Conservation (phyloP, 2,329 filamentous ascomycete species). For the Pseudogymnoascus sp. region DNA sequence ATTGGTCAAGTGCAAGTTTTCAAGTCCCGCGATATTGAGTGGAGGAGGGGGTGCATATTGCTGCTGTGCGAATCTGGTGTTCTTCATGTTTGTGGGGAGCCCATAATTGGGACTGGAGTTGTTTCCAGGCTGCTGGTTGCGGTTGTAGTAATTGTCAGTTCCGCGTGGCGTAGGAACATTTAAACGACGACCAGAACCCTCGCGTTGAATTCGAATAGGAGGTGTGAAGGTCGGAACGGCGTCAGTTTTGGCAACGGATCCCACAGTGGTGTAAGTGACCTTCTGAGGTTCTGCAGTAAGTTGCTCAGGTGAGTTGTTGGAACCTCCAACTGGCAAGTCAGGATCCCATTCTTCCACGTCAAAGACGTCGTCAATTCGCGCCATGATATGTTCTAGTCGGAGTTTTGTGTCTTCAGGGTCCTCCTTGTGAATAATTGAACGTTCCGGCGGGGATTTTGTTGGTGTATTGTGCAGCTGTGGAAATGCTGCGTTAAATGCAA, state of each 20-base stretch:
- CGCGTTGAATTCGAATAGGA: constrained; percentile 28
- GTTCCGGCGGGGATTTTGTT: neutral
- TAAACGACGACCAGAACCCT: constrained; percentile 24
- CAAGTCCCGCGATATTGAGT: constrained; percentile 11
- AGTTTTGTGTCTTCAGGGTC: constrained; percentile 8
- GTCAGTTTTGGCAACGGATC: constrained; percentile 26
- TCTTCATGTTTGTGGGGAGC: neutral
- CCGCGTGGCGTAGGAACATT: neutral
- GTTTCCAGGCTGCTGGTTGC: constrained; percentile 4
- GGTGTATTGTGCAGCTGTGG: neutral
- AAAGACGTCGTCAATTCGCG: constrained; percentile 21
- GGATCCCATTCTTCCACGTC: constrained; percentile 26
- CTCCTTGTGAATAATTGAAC: constrained; percentile 10
- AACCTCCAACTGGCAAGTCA: constrained; percentile 17
- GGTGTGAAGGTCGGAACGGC: constrained; percentile 24
- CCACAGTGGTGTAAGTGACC: constrained; percentile 28
- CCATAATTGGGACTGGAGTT: neutral
- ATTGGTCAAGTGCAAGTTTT: neutral
- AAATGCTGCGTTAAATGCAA: constrained; percentile 4
- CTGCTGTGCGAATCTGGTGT: neutral
- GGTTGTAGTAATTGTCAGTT: neutral
- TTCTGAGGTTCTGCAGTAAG: constrained; percentile 22
- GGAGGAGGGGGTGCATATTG: constrained; percentile 12
- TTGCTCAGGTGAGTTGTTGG: constrained; percentile 22
- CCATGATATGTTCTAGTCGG: constrained; percentile 7